phyloP scores from a whole-genome alignment of 192 early-diverging fungal genomes.

The Gamsiella multidivaricata region DNA sequence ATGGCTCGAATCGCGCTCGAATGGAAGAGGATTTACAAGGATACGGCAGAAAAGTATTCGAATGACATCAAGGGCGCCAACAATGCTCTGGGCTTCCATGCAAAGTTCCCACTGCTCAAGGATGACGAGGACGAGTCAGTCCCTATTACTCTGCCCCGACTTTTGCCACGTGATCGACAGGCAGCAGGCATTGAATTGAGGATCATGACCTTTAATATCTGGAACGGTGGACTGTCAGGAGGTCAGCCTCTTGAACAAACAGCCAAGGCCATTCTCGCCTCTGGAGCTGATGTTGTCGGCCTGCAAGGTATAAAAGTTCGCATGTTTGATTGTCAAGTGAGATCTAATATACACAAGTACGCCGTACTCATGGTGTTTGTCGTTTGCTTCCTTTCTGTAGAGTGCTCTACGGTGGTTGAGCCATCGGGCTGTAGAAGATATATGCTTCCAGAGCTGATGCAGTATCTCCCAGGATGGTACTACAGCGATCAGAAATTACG shows the following conservation, averaged over 20 bases:
- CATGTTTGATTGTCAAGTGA: too few species aligned
- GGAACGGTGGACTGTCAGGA: constrained; percentile 43
- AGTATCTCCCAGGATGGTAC: constrained; percentile 47
- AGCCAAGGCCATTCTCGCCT: constrained; percentile 49
- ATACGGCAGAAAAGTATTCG: constrained; percentile 3
- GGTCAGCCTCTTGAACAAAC: constrained; percentile 32
- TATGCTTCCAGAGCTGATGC: constrained; percentile 49
- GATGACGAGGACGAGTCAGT: neutral
- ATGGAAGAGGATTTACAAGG: constrained; percentile 37
- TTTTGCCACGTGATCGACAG: constrained; percentile 39
- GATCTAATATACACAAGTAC: neutral
- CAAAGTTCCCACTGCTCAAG: constrained; percentile 21
- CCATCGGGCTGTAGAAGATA: constrained; percentile 22
- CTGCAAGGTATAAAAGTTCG: constrained; percentile 57
- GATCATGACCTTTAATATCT: constrained; percentile 58
- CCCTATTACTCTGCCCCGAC: constrained; percentile 25
- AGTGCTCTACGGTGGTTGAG: constrained; percentile 24
- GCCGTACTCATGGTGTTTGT: too few species aligned
- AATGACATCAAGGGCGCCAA: constrained; percentile 40
- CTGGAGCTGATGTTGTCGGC: constrained; percentile 55
- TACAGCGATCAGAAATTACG: constrained; percentile 48
- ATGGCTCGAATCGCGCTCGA: constrained; percentile 32
- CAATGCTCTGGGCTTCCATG: constrained; percentile 41
- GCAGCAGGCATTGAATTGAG: constrained; percentile 44
- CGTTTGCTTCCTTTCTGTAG: neutral